Percentiles rank a stretch among this genome's conserved stretches.
Evolutionary conservation across 306 rosid species (phyloP).

Genomic region (Fragaria ananassa): DNA sequence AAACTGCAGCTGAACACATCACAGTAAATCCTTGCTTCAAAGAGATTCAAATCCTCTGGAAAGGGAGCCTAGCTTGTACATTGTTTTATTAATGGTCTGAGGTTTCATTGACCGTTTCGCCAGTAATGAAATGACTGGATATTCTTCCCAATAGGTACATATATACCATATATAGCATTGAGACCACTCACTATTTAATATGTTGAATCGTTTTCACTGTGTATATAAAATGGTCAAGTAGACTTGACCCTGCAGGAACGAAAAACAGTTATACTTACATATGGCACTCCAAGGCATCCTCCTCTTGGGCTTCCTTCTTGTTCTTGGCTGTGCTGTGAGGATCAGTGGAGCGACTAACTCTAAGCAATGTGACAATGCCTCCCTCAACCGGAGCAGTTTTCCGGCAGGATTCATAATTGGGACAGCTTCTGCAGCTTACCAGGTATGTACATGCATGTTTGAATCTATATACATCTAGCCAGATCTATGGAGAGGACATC

Average conservation of each 20-base stretch:
- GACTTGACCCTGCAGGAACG: background rate
- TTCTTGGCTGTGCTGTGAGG: background rate
- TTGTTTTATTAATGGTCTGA: background rate
- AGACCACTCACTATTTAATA: background rate
- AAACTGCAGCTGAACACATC: background rate
- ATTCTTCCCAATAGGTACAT: background rate
- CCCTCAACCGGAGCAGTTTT: conserved; percentile 35
- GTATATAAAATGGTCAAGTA: background rate
- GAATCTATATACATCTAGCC: background rate
- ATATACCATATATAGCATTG: background rate
- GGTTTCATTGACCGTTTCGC: background rate
- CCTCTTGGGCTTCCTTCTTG: background rate
- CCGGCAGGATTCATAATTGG: conserved; percentile 19
- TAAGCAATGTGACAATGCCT: conserved; percentile 11
- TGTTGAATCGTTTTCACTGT: background rate
- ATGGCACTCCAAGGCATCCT: conserved; percentile 14
- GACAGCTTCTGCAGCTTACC: conserved; percentile 3
- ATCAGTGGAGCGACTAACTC: background rate
- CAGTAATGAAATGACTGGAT: background rate
- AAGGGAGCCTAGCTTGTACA: background rate
- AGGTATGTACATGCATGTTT: background rate
- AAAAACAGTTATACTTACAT: background rate
- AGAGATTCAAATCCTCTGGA: background rate
- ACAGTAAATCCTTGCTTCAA: background rate
- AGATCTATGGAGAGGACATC: background rate